Evolutionary conservation across 352 stramenopile species (phyloP).

Genomic region (Thalassiosira ordinaria): DNA sequence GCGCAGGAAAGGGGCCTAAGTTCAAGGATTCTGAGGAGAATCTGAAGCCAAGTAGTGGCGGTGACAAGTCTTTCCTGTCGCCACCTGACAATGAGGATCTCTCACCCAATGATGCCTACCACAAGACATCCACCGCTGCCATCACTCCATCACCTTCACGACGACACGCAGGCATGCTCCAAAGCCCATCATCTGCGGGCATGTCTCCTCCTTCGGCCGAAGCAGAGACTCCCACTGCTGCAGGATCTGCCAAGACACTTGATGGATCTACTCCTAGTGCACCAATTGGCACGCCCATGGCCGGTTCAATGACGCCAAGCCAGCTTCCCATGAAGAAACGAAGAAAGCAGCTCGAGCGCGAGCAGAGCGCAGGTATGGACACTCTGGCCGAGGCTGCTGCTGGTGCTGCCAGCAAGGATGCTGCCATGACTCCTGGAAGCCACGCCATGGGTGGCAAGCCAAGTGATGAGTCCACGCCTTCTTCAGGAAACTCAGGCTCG

Average conservation of each 20-base stretch:
- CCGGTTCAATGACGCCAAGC: constrained; percentile 10
- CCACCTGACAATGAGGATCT: constrained; percentile 13
- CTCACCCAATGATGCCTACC: constrained; percentile 22
- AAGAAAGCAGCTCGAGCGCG: constrained; percentile 12
- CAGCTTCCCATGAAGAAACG: constrained; percentile 55
- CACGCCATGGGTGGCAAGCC: not conserved
- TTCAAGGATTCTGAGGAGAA: not conserved
- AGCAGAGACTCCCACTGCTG: no score
- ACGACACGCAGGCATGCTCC: no score
- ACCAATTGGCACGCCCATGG: not conserved
- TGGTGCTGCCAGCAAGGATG: not conserved
- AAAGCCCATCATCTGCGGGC: no score
- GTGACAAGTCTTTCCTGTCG: constrained; percentile 31
- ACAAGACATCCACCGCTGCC: constrained; percentile 24
- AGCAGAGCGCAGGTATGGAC: constrained; percentile 4
- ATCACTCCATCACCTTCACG: constrained; percentile 50
- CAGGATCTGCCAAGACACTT: not conserved
- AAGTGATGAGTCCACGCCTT: not conserved
- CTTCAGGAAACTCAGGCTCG: no score
- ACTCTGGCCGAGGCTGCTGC: not conserved
- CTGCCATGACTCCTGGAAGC: constrained; percentile 15
- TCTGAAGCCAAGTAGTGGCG: not conserved
- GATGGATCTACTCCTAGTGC: no score
- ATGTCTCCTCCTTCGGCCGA: no score
- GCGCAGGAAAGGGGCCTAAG: no score